phyloP scores from a whole-genome alignment of 768 basidiomycete genomes.

The Boletus fagicola region DNA sequence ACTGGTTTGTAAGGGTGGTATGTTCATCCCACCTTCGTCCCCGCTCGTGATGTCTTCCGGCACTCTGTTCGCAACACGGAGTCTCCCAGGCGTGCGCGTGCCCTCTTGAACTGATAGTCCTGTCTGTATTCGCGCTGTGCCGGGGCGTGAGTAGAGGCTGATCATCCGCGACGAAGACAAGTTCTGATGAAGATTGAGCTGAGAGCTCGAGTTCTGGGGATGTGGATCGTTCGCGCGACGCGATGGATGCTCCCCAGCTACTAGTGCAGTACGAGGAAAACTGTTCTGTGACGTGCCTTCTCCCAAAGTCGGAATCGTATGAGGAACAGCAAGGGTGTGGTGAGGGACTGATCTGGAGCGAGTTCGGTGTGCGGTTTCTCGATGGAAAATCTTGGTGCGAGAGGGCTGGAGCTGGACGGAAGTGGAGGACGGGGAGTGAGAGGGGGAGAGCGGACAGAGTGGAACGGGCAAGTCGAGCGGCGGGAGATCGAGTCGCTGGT shows the following conservation, averaged over 20 bases:
- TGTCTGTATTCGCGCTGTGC: constrained; percentile 15
- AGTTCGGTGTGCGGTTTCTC: constrained; percentile 62
- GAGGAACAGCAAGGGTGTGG: constrained; percentile 43
- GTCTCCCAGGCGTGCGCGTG: constrained; percentile 39
- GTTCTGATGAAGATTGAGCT: background rate
- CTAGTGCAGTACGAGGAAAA: background rate
- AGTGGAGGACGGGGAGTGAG: background rate
- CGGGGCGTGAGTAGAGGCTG: constrained; percentile 7
- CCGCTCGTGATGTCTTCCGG: constrained; percentile 45
- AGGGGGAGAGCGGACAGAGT: too few relatives aligned
- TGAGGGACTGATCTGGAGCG: constrained; percentile 74
- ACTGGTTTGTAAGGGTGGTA: background rate
- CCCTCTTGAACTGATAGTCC: constrained; percentile 31
- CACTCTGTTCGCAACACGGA: constrained; percentile 48
- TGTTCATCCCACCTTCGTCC: constrained; percentile 29
- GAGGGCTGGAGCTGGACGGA: background rate
- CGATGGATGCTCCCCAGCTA: background rate
- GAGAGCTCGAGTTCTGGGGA: constrained; percentile 9
- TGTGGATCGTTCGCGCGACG: background rate
- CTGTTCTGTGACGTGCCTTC: constrained; percentile 6
- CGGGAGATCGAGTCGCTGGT: background rate
- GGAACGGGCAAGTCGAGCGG: too few relatives aligned
- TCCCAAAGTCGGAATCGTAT: constrained; percentile 7
- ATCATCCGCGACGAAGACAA: constrained; percentile 9
- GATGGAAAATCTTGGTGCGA: constrained; percentile 40